Base-by-base conservation (phyloP, 345 rosid species). In the Melaleuca quinquenervia region DNA sequence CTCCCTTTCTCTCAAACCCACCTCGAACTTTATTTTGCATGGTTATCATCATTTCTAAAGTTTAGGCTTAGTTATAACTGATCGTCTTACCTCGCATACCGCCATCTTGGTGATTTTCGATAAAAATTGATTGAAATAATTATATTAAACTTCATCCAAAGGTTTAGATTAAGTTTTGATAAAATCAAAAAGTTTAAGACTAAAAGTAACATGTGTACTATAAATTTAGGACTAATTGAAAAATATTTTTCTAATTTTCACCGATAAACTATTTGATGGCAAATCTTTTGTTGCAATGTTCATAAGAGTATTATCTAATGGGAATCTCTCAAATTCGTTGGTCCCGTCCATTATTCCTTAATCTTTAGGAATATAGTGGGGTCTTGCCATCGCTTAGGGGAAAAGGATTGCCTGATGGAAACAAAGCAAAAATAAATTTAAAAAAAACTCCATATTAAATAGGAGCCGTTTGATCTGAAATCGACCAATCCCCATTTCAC, bases 21-120 rank as follows among this genome's bases (percentile, higher is more conserved):
- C 41, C 5, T 32, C 32, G 78, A 70, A 32, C 45, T 70, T 70
- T 32, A 32, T 70, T 70, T 58, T 8, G 45, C 48, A 0, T 64
- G 78, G 22, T 70, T 16, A 32, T 70, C 5, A 1, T 18, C 10
- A 70, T 32, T 70, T 13, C 76, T 8, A 64, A 54, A 21, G 11
- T 54, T 32, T 32, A 8, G 21, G 12, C 16, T 64, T 0, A 18
- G 0, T 10, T 1, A 64, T 64, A 0, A 0, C 20, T 2, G 11
- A 11, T 1, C 6, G 36, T 64, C 4, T 4, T 15, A 29, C 20
- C 6, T 29, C 7, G 2, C 36, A n/a, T 1, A 60, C 20, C 0
- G 0, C 14, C 9, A 60, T 3, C 3, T 64, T 0, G 3, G 10
- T 8, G 20, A 29, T 64, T 64, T 32, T 3, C 0, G 0, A 4